Evolutionary conservation across 257 asterid genomes (phyloP).

Genomic region (Solanum neorickii): DNA sequence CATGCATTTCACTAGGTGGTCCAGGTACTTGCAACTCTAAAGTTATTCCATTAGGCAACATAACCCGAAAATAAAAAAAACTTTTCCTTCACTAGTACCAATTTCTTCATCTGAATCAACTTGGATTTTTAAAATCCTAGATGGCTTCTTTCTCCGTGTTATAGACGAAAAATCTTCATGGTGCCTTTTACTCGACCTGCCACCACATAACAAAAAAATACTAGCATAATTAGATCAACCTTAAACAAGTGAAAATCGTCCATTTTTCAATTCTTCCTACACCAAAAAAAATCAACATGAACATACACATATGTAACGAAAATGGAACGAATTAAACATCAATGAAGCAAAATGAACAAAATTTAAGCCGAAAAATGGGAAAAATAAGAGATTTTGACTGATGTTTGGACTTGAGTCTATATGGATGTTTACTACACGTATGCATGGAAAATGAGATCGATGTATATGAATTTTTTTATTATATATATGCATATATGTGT

Average conservation of each 20-base stretch:
- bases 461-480: background rate
- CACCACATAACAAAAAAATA: background rate
- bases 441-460: background rate
- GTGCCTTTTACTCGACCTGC: constrained; percentile 24
- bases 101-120: background rate
- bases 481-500: background rate
- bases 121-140: background rate
- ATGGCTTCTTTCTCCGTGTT: constrained; percentile 10
- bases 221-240: background rate
- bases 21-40: constrained; percentile 24
- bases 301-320: background rate
- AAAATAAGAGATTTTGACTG: background rate
- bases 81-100: background rate
- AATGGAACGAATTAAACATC: background rate
- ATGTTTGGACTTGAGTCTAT: background rate
- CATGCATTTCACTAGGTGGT: constrained; percentile 6
- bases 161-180: constrained; percentile 3
- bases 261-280: background rate
- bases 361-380: background rate
- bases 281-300: background rate
- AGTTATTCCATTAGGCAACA: constrained; percentile 41
- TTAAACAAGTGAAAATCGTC: background rate
- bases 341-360: background rate
- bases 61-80: constrained; percentile 28
- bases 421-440: background rate